Percentiles rank a stretch among this genome's conserved stretches.
These are phyloP conservation scores for Coleophoma cylindrospora DNA, from an alignment of 2,329 filamentous ascomycete genomes.

Conservation along the genomic window DNA sequence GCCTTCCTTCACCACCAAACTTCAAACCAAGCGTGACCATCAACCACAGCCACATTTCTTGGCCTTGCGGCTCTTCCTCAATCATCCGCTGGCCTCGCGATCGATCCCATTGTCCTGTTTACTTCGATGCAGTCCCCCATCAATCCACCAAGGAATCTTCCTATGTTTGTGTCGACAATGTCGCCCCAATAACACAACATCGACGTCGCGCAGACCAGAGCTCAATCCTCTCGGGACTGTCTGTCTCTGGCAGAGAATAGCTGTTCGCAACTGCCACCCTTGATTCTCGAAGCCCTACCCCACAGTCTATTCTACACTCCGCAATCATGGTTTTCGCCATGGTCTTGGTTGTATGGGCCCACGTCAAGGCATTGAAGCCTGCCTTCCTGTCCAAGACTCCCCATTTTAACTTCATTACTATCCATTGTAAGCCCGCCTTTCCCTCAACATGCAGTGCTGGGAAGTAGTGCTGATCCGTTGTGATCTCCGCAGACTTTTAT, in stretches of 20 bases:
- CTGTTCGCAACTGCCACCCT: too few relatives aligned
- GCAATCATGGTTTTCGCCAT: slow-evolving; percentile 17
- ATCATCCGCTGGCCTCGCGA: neutral
- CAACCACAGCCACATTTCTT: neutral
- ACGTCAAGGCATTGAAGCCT: slow-evolving; percentile 46
- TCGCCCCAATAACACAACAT: neutral
- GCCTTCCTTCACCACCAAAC: neutral
- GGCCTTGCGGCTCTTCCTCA: neutral
- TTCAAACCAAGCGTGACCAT: neutral
- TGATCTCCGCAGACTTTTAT: slow-evolving; percentile 60
- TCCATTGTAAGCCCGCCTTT: slow-evolving; percentile 60
- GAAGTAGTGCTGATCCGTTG: neutral
- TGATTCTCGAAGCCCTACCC: neutral
- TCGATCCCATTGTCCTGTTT: neutral
- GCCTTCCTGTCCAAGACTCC: slow-evolving; percentile 55
- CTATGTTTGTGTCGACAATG: neutral
- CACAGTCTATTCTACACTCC: neutral
- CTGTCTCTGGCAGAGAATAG: too few relatives aligned
- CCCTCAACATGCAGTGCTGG: neutral
- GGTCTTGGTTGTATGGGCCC: slow-evolving; percentile 26
- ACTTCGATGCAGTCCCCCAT: neutral
- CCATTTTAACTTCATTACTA: slow-evolving; percentile 75
- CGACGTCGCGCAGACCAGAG: neutral
- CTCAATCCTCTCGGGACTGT: neutral
- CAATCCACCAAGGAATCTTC: neutral